Conservation (phyloP, 768 basidiomycete genomes). For the Rhizopogon rudus region DNA sequence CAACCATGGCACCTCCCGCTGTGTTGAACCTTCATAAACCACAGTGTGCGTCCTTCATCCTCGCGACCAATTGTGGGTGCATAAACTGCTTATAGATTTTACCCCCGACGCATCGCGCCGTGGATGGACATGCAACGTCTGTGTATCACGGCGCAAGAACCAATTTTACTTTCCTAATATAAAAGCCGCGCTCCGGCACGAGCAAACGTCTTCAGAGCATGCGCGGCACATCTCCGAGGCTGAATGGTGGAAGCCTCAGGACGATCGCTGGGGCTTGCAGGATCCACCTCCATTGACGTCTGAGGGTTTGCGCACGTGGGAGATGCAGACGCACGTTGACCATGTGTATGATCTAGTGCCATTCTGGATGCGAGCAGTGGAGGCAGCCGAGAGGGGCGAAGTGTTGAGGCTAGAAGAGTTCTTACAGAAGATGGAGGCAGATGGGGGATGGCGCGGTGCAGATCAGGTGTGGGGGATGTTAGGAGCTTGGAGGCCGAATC, state of each 20-base stretch:
- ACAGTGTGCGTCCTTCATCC: not conserved
- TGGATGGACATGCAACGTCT: slow-evolving; percentile 30
- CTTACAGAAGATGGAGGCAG: slow-evolving; percentile 34
- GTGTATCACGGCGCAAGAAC: slow-evolving; percentile 17
- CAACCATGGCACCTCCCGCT: not conserved
- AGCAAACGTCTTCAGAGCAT: slow-evolving; percentile 18
- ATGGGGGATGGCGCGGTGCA: slow-evolving; percentile 26
- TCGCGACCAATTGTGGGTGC: not conserved
- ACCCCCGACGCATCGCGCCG: slow-evolving; percentile 20
- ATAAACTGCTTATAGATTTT: slow-evolving; percentile 15
- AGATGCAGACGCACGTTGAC: slow-evolving; percentile 35
- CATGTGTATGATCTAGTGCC: slow-evolving; percentile 45
- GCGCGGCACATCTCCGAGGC: slow-evolving; percentile 7
- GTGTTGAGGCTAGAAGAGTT: slow-evolving; percentile 41
- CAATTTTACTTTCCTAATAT: slow-evolving; percentile 18
- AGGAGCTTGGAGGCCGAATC: slow-evolving; percentile 19
- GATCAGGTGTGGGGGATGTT: slow-evolving; percentile 23
- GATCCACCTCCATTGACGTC: slow-evolving; percentile 23
- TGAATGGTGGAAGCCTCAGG: slow-evolving; percentile 7
- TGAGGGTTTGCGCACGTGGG: slow-evolving; percentile 23
- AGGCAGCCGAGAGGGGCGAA: slow-evolving; percentile 42
- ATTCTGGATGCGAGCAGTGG: slow-evolving; percentile 48
- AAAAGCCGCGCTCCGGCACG: slow-evolving; percentile 28
- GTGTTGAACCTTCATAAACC: not conserved
- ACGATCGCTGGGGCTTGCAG: slow-evolving; percentile 25